These are phyloP conservation scores for Chloromonas sp. DNA, from an alignment of 163 green algal species.

Conservation along the genomic window DNA sequence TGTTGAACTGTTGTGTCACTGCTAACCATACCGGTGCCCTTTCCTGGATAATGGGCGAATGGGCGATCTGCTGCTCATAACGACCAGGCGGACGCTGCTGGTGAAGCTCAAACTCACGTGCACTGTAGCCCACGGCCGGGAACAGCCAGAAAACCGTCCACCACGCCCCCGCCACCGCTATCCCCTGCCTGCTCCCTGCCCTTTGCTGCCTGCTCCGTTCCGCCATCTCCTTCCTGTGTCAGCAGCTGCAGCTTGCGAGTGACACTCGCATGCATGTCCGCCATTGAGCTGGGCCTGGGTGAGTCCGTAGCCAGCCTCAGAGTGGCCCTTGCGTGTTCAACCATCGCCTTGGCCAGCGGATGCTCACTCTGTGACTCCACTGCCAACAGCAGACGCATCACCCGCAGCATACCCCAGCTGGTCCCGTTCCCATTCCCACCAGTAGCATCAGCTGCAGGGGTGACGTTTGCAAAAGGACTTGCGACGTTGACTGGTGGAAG, in stretches of 20 bases:
- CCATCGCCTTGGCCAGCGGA: constrained; percentile 53
- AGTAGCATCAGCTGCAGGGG: neutral
- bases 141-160: constrained; percentile 11
- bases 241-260: constrained; percentile 4
- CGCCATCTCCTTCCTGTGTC: neutral
- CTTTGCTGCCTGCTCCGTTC: neutral
- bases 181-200: neutral
- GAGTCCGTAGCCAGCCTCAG: neutral
- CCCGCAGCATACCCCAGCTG: constrained; percentile 10
- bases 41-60: too few species aligned
- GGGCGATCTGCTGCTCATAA: too few species aligned
- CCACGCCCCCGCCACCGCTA: neutral
- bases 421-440: neutral
- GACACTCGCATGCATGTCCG: neutral
- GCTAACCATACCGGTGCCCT: too few species aligned
- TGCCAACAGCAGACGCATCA: constrained; percentile 44
- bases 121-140: constrained; percentile 17
- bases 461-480: neutral
- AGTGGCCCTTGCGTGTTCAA: constrained; percentile 20
- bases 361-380: constrained; percentile 61
- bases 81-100: too few species aligned
- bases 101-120: neutral
- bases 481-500: too few species aligned
- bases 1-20: too few species aligned
- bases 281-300: neutral